These are phyloP conservation scores for Polygonum aviculare DNA, from an alignment of 148 eudicot genomes.

Conservation along the genomic window DNA sequence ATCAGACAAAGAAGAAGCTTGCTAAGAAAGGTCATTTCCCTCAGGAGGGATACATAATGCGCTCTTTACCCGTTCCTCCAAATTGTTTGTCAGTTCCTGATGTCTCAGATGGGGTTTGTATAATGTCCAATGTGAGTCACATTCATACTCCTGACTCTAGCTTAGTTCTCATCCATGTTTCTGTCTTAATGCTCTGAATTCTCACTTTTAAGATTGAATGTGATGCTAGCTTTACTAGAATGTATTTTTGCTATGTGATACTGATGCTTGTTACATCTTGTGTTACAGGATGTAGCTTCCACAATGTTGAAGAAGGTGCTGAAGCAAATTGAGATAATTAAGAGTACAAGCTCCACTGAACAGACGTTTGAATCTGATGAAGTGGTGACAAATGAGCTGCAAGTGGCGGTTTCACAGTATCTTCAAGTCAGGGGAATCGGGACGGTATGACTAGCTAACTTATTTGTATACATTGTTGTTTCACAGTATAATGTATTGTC, in stretches of 20 bases:
- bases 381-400: constrained; percentile 76
- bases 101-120: constrained; percentile 76
- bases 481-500: neutral
- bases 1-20: constrained; percentile 58
- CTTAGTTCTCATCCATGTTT: neutral
- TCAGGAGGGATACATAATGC: constrained; percentile 83
- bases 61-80: constrained; percentile 81
- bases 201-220: neutral
- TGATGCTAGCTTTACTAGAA: neutral
- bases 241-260: neutral
- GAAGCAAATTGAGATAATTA: constrained; percentile 64
- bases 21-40: constrained; percentile 62
- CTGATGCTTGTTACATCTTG: neutral
- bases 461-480: neutral
- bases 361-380: constrained; percentile 84
- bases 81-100: constrained; percentile 90
- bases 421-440: constrained; percentile 73
- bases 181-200: neutral
- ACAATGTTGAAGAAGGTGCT: constrained; percentile 66
- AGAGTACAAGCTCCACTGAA: constrained; percentile 67
- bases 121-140: constrained; percentile 75
- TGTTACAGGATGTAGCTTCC: constrained; percentile 61
- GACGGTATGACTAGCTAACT: constrained; percentile 39
- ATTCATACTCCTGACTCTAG: neutral
- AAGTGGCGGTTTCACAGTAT: constrained; percentile 69